A percentile compares a stretch with the other conserved stretches of the same genome.
Evolutionary conservation across 129 eudicot genomes (phyloP).

Genomic region (Pulicaria dysenterica): DNA sequence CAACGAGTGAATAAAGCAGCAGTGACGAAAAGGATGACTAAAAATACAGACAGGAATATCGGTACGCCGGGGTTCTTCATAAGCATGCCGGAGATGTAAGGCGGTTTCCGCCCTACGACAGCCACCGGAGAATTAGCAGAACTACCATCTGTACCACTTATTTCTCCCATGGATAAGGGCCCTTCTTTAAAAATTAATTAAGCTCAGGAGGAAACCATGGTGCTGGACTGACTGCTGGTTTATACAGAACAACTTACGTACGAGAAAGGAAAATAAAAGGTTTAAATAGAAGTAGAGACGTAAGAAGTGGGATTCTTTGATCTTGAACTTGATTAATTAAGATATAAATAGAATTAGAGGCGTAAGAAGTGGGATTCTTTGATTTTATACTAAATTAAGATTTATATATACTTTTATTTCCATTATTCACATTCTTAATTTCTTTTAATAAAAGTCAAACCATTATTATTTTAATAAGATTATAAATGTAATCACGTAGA

Average conservation of each 20-base stretch:
- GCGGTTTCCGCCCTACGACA: conserved; percentile 21
- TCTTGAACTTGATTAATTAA: conserved; percentile 11
- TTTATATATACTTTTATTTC: too few relatives aligned
- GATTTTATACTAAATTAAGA: too few relatives aligned
- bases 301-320: conserved; percentile 36
- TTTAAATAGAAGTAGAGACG: conserved; percentile 24
- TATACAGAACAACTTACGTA: too few relatives aligned
- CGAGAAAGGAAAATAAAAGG: not conserved
- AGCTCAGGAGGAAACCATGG: conserved; percentile 7
- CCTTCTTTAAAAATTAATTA: not conserved
- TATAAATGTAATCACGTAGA: too few relatives aligned
- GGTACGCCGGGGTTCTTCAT: conserved; percentile 32
- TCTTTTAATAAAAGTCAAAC: too few relatives aligned
- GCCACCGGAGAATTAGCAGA: conserved; percentile 20
- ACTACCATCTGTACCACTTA: conserved; percentile 18
- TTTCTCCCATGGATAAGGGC: conserved; percentile 38
- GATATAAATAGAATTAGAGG: not conserved
- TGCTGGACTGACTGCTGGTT: not conserved
- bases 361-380: too few relatives aligned
- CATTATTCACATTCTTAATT: too few relatives aligned
- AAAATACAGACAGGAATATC: conserved; percentile 28
- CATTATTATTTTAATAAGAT: too few relatives aligned
- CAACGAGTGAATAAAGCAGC: conserved; percentile 47
- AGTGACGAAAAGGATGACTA: conserved; percentile 35
- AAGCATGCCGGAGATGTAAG: conserved; percentile 26